phyloP scores from a whole-genome alignment of 805 yeast species.

The Candida broadrunensis region DNA sequence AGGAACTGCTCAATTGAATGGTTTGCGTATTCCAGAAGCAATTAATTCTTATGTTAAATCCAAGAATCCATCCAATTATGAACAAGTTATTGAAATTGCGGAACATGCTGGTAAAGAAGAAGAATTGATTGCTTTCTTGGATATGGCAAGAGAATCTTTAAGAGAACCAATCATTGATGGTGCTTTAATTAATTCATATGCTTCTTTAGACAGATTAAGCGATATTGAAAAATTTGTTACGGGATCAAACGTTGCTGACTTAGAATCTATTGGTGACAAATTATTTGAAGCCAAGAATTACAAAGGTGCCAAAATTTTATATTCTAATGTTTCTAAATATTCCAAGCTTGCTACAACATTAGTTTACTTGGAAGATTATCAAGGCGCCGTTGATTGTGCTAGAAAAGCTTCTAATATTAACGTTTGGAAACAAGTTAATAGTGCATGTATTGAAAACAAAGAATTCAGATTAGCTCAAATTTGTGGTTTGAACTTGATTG shows the following conservation, averaged over 20 bases:
- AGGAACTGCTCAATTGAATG: conserved; percentile 94
- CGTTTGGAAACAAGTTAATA: conserved; percentile 97
- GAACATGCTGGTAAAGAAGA: conserved; percentile 96
- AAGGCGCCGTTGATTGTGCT: conserved; percentile 97
- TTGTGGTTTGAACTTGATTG: conserved; percentile 94
- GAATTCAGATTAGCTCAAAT: conserved; percentile 97
- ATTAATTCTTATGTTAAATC: conserved; percentile 90
- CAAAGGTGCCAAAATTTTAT: conserved; percentile 89
- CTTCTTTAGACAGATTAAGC: conserved; percentile 66
- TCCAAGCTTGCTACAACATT: conserved; percentile 95
- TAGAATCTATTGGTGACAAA: conserved; percentile 89
- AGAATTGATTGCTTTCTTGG: conserved; percentile 80
- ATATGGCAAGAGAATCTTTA: conserved; percentile 87
- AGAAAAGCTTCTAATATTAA: conserved; percentile 91
- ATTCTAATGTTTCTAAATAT: conserved; percentile 84
- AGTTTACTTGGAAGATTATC: conserved; percentile 88
- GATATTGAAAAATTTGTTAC: conserved; percentile 85
- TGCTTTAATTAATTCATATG: conserved; percentile 83
- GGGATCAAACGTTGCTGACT: conserved; percentile 88
- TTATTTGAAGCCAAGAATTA: conserved; percentile 77
- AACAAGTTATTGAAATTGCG: conserved; percentile 87
- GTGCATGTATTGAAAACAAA: conserved; percentile 91
- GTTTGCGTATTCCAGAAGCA: conserved; percentile 87
- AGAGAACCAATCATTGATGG: conserved; percentile 94
- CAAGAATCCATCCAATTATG: conserved; percentile 84